phyloP scores from a whole-genome alignment of 2,329 filamentous ascomycete species.

The Aureobasidium vineae region DNA sequence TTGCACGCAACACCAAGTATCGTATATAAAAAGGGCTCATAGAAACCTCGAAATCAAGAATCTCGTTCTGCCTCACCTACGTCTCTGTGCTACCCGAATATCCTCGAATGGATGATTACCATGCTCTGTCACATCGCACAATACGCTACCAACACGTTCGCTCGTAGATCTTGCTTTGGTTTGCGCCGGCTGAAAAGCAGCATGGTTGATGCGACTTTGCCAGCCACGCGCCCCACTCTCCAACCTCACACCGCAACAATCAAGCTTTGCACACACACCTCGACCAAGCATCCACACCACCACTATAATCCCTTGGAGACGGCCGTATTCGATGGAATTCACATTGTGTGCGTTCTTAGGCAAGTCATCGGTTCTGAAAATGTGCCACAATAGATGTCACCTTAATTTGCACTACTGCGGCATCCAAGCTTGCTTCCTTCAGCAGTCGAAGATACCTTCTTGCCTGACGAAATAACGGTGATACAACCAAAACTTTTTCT shows the following conservation, averaged over 20 bases:
- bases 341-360: no score
- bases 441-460: not conserved
- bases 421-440: not conserved
- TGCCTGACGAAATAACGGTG: not conserved
- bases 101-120: not conserved
- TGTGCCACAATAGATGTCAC: not conserved
- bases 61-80: not conserved
- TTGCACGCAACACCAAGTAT: not conserved
- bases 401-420: not conserved
- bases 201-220: not conserved
- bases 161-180: not conserved
- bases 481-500: not conserved
- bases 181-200: not conserved
- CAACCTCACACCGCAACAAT: conserved; percentile 12
- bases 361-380: not conserved
- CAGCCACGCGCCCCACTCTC: conserved; percentile 11
- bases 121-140: not conserved
- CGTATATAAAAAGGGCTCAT: not conserved
- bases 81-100: not conserved
- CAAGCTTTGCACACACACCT: not conserved
- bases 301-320: no score
- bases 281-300: not conserved
- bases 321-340: no score
- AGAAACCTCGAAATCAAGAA: not conserved
- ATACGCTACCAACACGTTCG: not conserved